These are phyloP conservation scores for Diutina catenulata DNA, from an alignment of 1,139 yeast genomes.

Conservation along the genomic window DNA sequence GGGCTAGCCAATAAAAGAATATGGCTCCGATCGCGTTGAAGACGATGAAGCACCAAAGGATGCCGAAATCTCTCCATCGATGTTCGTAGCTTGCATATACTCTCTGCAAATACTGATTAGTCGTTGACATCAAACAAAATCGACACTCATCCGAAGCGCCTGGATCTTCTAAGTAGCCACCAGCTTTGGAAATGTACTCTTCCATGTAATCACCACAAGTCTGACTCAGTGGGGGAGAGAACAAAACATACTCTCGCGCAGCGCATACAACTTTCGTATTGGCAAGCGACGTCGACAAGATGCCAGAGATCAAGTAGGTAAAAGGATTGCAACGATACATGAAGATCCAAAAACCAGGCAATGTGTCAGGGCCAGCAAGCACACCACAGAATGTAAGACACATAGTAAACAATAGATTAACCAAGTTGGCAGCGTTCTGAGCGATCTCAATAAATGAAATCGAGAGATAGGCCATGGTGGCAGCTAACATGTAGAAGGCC, in stretches of 20 bases:
- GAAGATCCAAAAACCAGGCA: conserved; percentile 44
- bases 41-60: conserved; percentile 27
- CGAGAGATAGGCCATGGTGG: conserved; percentile 55
- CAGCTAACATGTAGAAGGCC: conserved; percentile 46
- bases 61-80: conserved; percentile 64
- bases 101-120: conserved; percentile 38
- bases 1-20: conserved; percentile 58
- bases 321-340: conserved; percentile 55
- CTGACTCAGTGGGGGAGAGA: conserved; percentile 34
- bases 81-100: conserved; percentile 30
- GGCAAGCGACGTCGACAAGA: background rate
- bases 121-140: conserved; percentile 37
- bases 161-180: conserved; percentile 38
- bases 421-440: conserved; percentile 67
- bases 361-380: conserved; percentile 43
- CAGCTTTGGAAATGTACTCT: conserved; percentile 29
- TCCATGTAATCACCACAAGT: conserved; percentile 57
- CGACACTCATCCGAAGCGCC: conserved; percentile 32
- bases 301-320: conserved; percentile 36
- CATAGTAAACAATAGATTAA: conserved; percentile 52
- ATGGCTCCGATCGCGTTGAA: conserved; percentile 43
- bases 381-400: conserved; percentile 78
- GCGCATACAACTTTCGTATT: background rate
- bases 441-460: conserved; percentile 53
- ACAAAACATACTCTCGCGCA: background rate